These are phyloP conservation scores for Cercospora sojina DNA, from an alignment of 2,329 filamentous ascomycete species.

Conservation along the genomic window DNA sequence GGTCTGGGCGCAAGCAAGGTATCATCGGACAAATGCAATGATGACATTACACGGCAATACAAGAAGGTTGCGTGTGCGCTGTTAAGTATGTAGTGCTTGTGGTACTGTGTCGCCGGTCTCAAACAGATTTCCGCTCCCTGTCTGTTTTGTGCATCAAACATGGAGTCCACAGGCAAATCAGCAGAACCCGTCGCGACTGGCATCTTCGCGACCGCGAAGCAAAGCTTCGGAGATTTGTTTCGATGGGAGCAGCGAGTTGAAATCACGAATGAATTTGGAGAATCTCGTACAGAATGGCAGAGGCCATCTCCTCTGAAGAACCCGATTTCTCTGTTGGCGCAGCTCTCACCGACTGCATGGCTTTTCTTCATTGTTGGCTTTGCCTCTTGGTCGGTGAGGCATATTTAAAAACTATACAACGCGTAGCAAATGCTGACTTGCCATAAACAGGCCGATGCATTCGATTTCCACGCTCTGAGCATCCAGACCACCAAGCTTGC, in stretches of 20 bases:
- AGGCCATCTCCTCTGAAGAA: constrained; percentile 65
- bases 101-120: background rate
- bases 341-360: constrained; percentile 67
- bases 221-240: constrained; percentile 65
- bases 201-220: constrained; percentile 62
- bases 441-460: constrained; percentile 62
- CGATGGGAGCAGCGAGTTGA: constrained; percentile 72
- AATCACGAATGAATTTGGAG: constrained; percentile 63
- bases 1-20: constrained; percentile 18
- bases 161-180: constrained; percentile 41
- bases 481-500: constrained; percentile 74
- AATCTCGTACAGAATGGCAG: constrained; percentile 67
- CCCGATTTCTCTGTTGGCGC: constrained; percentile 65
- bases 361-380: constrained; percentile 73
- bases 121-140: background rate
- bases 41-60: constrained; percentile 10
- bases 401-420: background rate
- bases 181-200: constrained; percentile 69
- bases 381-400: constrained; percentile 57
- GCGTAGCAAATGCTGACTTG: background rate
- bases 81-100: background rate
- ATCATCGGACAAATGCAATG: constrained; percentile 10
- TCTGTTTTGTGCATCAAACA: constrained; percentile 12
- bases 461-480: constrained; percentile 78
- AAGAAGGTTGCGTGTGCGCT: constrained; percentile 1